Evolutionary conservation across 768 basidiomycete species (phyloP).

Genomic region (Gloeopeniophorella convolvens): DNA sequence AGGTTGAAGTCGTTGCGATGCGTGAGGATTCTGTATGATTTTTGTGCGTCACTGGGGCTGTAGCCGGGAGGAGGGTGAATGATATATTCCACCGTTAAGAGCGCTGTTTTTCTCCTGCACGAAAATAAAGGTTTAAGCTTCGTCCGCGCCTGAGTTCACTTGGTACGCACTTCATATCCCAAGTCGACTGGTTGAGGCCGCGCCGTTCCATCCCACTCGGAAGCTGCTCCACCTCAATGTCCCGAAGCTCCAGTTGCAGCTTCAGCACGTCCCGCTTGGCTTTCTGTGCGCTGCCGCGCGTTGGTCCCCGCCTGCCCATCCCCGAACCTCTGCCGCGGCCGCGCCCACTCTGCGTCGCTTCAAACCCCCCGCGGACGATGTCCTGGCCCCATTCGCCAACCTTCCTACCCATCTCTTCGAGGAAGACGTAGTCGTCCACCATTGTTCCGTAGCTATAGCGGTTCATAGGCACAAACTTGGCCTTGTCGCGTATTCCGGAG

Average conservation of each 20-base stretch:
- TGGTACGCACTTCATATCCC: constrained; percentile 63
- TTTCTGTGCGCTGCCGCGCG: constrained; percentile 32
- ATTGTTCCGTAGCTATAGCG: constrained; percentile 78
- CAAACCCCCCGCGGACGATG: constrained; percentile 57
- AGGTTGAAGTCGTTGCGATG: constrained; percentile 53
- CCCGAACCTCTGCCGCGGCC: constrained; percentile 29
- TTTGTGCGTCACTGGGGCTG: constrained; percentile 30
- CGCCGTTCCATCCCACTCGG: constrained; percentile 78
- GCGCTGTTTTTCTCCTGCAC: constrained; percentile 55
- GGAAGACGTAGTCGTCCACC: constrained; percentile 83
- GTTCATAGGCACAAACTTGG: constrained; percentile 73
- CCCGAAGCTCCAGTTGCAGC: constrained; percentile 57
- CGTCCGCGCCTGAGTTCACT: constrained; percentile 5
- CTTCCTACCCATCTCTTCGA: constrained; percentile 76
- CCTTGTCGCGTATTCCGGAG: constrained; percentile 67
- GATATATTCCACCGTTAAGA: constrained; percentile 68
- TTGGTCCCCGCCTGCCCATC: constrained; percentile 27
- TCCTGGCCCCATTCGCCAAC: constrained; percentile 70
- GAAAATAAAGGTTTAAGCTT: constrained; percentile 1
- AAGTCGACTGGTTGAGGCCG: constrained; percentile 72
- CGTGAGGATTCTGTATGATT: constrained; percentile 48
- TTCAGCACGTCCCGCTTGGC: constrained; percentile 65
- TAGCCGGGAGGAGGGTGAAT: constrained; percentile 50
- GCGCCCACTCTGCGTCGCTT: constrained; percentile 25
- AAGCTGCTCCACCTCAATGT: constrained; percentile 71